Percentiles rank a stretch among this genome's conserved stretches.
Evolutionary conservation across 371 early-diverging fungal species (phyloP).

Genomic region (Blastocladiella emersonii): DNA sequence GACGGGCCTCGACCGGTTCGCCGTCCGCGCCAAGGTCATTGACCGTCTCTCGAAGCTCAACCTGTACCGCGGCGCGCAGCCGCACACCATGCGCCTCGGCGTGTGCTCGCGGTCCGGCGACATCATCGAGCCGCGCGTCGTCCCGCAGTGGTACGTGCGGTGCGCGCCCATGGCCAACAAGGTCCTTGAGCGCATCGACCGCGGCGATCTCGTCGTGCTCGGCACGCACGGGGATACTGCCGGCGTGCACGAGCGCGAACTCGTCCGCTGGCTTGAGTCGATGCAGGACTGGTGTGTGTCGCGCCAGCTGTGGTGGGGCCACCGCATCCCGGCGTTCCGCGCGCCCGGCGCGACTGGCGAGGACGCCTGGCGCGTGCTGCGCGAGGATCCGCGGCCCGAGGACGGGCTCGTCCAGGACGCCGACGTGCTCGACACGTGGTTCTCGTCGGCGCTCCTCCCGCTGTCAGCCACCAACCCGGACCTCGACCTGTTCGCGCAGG

Average conservation of each 20-base stretch:
- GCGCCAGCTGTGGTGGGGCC: conserved; percentile 99
- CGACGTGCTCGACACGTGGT: conserved; percentile 99
- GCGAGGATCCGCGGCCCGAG: neutral
- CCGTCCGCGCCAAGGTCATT: conserved; percentile 59
- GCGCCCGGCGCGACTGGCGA: conserved; percentile 12
- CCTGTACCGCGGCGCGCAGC: conserved; percentile 54
- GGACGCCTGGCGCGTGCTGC: neutral
- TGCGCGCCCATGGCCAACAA: conserved; percentile 75
- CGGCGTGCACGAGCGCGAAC: conserved; percentile 39
- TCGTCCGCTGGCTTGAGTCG: conserved; percentile 95
- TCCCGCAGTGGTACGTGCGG: conserved; percentile 99
- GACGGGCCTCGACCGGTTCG: conserved; percentile 65
- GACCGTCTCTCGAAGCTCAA: conserved; percentile 43
- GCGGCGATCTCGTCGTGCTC: neutral
- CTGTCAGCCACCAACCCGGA: conserved; percentile 36
- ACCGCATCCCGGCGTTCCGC: conserved; percentile 94
- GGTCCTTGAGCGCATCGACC: neutral
- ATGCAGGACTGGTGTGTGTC: conserved; percentile 98
- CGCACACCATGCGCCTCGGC: conserved; percentile 77
- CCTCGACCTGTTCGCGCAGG: neutral
- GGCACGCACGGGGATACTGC: conserved; percentile 49
- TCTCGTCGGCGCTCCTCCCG: conserved; percentile 95
- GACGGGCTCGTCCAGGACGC: conserved; percentile 28
- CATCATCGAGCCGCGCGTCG: conserved; percentile 95
- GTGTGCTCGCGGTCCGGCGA: conserved; percentile 83